Percentiles rank a stretch among this genome's conserved stretches.
Conservation (phyloP, 78 protist genomes). For the Guillardia theta region DNA sequence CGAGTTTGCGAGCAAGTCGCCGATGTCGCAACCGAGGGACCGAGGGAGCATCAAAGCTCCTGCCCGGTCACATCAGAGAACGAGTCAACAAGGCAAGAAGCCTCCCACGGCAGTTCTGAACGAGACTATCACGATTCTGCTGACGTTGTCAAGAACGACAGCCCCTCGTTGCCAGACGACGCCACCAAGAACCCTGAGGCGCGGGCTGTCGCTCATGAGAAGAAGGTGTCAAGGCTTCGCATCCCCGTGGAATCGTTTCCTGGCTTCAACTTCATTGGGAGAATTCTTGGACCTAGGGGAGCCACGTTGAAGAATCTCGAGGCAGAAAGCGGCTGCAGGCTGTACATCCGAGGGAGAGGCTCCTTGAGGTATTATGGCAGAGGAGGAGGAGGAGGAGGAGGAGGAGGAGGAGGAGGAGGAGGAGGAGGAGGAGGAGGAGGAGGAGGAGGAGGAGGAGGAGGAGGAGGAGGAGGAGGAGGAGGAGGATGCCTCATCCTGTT, state of each 20-base stretch:
- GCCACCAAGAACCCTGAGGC: not conserved
- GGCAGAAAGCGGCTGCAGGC: not conserved
- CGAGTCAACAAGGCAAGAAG: no score
- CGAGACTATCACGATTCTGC: no score
- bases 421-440: not conserved
- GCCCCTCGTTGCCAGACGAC: no score
- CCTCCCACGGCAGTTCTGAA: no score
- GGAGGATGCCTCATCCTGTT: not conserved
- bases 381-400: not conserved
- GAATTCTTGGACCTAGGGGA: constrained; percentile 43
- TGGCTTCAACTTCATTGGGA: constrained; percentile 31
- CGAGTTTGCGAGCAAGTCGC: no score
- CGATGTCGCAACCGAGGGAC: no score
- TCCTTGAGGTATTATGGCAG: not conserved
- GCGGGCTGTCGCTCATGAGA: not conserved
- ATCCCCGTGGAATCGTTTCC: constrained; percentile 49
- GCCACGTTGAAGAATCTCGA: constrained; percentile 9
- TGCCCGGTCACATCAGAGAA: no score
- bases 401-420: not conserved
- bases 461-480: not conserved
- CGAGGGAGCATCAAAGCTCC: no score
- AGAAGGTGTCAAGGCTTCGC: not conserved
- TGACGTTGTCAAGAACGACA: no score
- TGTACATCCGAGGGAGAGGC: constrained; percentile 8
- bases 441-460: not conserved